Percentiles rank a stretch among this genome's conserved stretches.
phyloP scores from a whole-genome alignment of 139 green algal genomes.

The Trebouxia sp. region DNA sequence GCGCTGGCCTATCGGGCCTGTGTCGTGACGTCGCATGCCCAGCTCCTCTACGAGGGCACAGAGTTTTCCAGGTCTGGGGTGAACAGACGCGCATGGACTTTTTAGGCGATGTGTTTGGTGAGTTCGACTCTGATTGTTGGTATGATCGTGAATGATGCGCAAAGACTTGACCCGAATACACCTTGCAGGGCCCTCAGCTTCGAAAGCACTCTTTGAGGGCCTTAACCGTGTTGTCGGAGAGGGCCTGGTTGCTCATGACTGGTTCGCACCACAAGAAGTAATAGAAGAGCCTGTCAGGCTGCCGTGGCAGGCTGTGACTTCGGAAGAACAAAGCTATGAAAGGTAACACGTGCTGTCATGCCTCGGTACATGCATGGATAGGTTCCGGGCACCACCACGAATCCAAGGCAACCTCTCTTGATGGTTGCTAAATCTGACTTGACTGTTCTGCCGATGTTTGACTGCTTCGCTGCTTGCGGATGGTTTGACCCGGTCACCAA shows the following conservation, averaged over 20 bases:
- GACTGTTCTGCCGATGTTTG: no score
- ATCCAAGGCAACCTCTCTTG: no score
- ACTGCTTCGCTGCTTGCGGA: no score
- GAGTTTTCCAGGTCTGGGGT: not conserved
- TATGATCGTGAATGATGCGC: not conserved
- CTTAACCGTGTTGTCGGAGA: conserved; percentile 13
- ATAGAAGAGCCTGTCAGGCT: not conserved
- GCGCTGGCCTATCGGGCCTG: no score
- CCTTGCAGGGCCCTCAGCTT: not conserved
- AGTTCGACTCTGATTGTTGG: not conserved
- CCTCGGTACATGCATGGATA: not conserved
- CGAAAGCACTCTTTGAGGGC: not conserved
- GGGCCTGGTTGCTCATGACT: not conserved
- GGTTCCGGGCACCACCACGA: not conserved
- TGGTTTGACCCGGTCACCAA: no score
- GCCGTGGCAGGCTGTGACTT: not conserved
- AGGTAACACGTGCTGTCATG: not conserved
- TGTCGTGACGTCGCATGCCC: not conserved
- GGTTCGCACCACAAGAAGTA: not conserved
- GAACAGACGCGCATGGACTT: not conserved
- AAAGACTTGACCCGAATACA: no score
- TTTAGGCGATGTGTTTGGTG: conserved; percentile 5
- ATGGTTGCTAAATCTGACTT: no score
- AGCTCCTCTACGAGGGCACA: no score
- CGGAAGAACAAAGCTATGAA: not conserved